Conservation (phyloP, 768 basidiomycete genomes). For the Tricholoma sp. region DNA sequence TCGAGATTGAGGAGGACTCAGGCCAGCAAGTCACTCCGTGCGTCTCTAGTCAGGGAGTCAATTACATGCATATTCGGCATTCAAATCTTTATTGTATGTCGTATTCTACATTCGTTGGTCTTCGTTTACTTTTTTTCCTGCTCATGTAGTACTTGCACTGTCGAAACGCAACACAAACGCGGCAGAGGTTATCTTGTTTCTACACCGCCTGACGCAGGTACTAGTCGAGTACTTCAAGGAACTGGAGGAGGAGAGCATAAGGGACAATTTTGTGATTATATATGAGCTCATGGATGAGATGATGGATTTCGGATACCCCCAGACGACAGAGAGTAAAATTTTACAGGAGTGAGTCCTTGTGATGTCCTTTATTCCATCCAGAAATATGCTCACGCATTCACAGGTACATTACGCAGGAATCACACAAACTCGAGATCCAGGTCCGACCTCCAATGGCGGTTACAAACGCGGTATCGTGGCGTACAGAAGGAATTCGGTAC, state of each 20-base stretch:
- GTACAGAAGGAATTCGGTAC: slow-evolving; percentile 95
- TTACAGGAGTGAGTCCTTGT: slow-evolving; percentile 73
- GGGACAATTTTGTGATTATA: slow-evolving; percentile 99
- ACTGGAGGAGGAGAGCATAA: slow-evolving; percentile 96
- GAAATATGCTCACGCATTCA: not conserved
- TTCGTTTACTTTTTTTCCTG: not conserved
- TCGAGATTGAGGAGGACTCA: slow-evolving; percentile 92
- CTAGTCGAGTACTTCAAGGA: slow-evolving; percentile 99
- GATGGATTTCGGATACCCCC: slow-evolving; percentile 99
- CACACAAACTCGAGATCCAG: slow-evolving; percentile 92
- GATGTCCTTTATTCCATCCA: too few relatives aligned
- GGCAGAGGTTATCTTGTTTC: slow-evolving; percentile 92
- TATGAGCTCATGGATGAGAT: slow-evolving; percentile 99
- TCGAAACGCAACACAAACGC: slow-evolving; percentile 96
- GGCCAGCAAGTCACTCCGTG: slow-evolving; percentile 95
- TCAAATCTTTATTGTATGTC: slow-evolving; percentile 93
- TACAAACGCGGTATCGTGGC: slow-evolving; percentile 98
- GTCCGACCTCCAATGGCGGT: slow-evolving; percentile 94
- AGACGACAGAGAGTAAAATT: slow-evolving; percentile 99
- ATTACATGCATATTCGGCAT: slow-evolving; percentile 98
- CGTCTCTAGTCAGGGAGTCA: slow-evolving; percentile 91
- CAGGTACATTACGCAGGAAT: slow-evolving; percentile 97
- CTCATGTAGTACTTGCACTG: slow-evolving; percentile 75
- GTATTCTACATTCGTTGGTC: not conserved
- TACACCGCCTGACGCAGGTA: slow-evolving; percentile 90